These are phyloP conservation scores for Paecilomyces variotii DNA, from an alignment of 2,329 filamentous ascomycete species.

Conservation along the genomic window DNA sequence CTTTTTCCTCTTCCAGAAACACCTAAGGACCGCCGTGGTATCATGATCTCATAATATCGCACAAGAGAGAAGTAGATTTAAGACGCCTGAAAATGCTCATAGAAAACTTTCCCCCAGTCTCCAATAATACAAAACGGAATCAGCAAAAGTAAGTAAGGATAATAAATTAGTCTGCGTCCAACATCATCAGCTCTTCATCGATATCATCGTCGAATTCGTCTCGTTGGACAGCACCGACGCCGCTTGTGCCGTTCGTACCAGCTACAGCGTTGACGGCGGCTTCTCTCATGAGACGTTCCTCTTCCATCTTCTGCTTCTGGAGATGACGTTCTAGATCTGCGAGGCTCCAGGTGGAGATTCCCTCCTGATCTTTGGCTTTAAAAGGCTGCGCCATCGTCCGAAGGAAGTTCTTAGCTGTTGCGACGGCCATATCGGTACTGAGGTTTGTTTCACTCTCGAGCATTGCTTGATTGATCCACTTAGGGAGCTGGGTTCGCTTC, in stretches of 20 bases:
- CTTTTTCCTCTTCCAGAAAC: background rate
- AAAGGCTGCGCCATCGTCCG: conserved; percentile 90
- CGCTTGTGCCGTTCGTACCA: conserved; percentile 11
- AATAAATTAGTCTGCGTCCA: conserved; percentile 18
- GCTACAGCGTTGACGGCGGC: conserved; percentile 17
- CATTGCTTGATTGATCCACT: conserved; percentile 91
- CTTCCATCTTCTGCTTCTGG: conserved; percentile 61
- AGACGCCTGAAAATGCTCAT: background rate
- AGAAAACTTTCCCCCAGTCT: background rate
- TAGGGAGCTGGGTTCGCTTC: conserved; percentile 82
- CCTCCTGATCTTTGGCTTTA: conserved; percentile 72
- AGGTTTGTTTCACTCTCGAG: conserved; percentile 80
- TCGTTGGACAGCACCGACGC: conserved; percentile 12
- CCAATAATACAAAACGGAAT: background rate
- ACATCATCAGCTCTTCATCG: conserved; percentile 36
- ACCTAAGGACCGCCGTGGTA: background rate
- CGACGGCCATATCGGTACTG: conserved; percentile 91
- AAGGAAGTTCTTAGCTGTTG: conserved; percentile 80
- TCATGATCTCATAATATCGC: background rate
- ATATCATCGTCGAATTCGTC: conserved; percentile 39
- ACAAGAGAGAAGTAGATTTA: conserved; percentile 2
- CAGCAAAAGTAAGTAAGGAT: background rate
- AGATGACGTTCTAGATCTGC: conserved; percentile 65
- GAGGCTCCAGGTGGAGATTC: conserved; percentile 84
- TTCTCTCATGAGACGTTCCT: conserved; percentile 58